phyloP scores from a whole-genome alignment of 345 rosid species.

The Melastoma malabathricum region DNA sequence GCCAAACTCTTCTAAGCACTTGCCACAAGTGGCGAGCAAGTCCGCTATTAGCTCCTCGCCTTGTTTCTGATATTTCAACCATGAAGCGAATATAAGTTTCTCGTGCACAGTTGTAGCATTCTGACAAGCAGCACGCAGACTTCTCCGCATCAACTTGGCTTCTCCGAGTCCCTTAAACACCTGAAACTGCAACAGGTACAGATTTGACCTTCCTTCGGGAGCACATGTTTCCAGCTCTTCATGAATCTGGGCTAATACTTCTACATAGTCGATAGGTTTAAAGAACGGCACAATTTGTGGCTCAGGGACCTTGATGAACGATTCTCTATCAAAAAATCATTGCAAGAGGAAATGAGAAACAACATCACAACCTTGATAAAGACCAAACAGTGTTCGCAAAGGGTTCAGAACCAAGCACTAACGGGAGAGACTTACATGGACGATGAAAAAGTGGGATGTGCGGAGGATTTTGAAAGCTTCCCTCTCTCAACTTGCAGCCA shows the following conservation, averaged over 20 bases:
- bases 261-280: slow-evolving; percentile 86
- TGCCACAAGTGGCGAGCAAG: slow-evolving; percentile 66
- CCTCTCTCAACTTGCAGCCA: slow-evolving; percentile 99
- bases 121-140: slow-evolving; percentile 90
- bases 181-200: slow-evolving; percentile 71
- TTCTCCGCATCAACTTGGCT: slow-evolving; percentile 67
- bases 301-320: slow-evolving; percentile 88
- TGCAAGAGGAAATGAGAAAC: not conserved
- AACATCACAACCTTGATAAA: not conserved
- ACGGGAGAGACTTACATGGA: slow-evolving; percentile 47
- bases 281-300: slow-evolving; percentile 59
- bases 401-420: not conserved
- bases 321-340: slow-evolving; percentile 45
- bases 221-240: slow-evolving; percentile 87
- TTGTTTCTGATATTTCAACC: slow-evolving; percentile 82
- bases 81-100: slow-evolving; percentile 77
- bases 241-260: slow-evolving; percentile 90
- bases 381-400: not conserved
- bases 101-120: slow-evolving; percentile 73
- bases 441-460: slow-evolving; percentile 33
- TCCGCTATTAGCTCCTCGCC: slow-evolving; percentile 83
- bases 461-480: slow-evolving; percentile 45
- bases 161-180: slow-evolving; percentile 91
- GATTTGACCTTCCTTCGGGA: slow-evolving; percentile 46
- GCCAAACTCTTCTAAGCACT: slow-evolving; percentile 57